Evolutionary conservation across 768 basidiomycete species (phyloP).

Genomic region (Tricholoma bakamatsutake): DNA sequence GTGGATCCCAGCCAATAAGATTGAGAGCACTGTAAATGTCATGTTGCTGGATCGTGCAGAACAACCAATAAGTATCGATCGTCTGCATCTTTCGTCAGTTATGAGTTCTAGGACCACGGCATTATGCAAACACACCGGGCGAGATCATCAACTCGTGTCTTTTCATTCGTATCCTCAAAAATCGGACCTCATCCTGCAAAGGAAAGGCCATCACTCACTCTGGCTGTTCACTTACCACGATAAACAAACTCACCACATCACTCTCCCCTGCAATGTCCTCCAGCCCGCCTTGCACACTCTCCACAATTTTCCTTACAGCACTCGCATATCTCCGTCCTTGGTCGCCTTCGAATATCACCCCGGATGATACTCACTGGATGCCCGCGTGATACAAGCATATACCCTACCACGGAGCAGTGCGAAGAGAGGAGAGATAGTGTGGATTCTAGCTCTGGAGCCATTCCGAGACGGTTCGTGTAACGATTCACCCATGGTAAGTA

Average conservation of each 20-base stretch:
- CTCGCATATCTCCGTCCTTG: conserved; percentile 72
- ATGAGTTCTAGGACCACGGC: not conserved
- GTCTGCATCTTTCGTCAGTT: conserved; percentile 37
- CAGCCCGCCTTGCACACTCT: conserved; percentile 70
- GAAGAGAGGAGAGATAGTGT: conserved; percentile 71
- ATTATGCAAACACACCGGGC: conserved; percentile 52
- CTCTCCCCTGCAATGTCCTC: conserved; percentile 54
- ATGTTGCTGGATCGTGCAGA: conserved; percentile 68
- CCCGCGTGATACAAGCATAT: conserved; percentile 74
- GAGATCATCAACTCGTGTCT: conserved; percentile 94
- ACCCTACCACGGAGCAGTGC: conserved; percentile 82
- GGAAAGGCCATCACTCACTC: not conserved
- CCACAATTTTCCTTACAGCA: conserved; percentile 70
- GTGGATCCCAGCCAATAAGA: not conserved
- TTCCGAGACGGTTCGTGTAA: conserved; percentile 25
- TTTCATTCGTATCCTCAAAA: conserved; percentile 87
- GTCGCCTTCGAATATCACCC: conserved; percentile 82
- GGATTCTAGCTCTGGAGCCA: conserved; percentile 79
- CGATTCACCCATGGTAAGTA: no score
- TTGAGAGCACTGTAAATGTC: not conserved
- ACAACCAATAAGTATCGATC: conserved; percentile 78
- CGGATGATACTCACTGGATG: conserved; percentile 75
- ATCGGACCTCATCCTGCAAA: conserved; percentile 73
- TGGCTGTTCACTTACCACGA: not conserved
- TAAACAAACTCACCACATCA: conserved; percentile 17